A percentile compares a stretch with the other conserved stretches of the same genome.
Evolutionary conservation across 805 yeast genomes (phyloP).

Genomic region (Wickerhamomyces bovis): DNA sequence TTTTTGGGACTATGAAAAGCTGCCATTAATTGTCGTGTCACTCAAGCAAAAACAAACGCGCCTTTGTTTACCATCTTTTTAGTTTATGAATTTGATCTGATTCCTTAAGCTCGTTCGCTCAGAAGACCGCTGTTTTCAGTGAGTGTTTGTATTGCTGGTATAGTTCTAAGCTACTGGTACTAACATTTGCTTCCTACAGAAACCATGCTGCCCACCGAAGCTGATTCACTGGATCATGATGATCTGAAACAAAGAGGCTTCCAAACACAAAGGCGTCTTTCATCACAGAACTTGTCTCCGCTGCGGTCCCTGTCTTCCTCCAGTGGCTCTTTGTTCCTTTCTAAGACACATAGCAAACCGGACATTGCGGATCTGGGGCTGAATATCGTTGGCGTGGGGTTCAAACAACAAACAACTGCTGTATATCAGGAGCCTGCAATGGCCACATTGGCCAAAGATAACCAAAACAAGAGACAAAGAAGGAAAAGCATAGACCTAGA

Average conservation of each 20-base stretch:
- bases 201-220: background rate
- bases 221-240: background rate
- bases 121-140: background rate
- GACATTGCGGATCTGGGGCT: constrained; percentile 18
- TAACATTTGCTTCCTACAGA: background rate
- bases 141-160: background rate
- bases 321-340: background rate
- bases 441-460: background rate
- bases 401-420: background rate
- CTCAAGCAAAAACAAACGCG: background rate
- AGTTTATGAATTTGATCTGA: too few species aligned
- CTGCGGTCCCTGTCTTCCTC: constrained; percentile 6
- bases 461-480: background rate
- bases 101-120: background rate
- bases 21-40: background rate
- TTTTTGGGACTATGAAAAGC: background rate
- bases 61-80: background rate
- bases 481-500: constrained; percentile 11
- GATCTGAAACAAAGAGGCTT: background rate
- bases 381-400: constrained; percentile 20
- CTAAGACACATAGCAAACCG: background rate
- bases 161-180: background rate
- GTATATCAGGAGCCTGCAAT: background rate
- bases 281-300: background rate
- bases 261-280: background rate